Base-by-base conservation (phyloP, 768 basidiomycete species). In the Auricularia sp. region DNA sequence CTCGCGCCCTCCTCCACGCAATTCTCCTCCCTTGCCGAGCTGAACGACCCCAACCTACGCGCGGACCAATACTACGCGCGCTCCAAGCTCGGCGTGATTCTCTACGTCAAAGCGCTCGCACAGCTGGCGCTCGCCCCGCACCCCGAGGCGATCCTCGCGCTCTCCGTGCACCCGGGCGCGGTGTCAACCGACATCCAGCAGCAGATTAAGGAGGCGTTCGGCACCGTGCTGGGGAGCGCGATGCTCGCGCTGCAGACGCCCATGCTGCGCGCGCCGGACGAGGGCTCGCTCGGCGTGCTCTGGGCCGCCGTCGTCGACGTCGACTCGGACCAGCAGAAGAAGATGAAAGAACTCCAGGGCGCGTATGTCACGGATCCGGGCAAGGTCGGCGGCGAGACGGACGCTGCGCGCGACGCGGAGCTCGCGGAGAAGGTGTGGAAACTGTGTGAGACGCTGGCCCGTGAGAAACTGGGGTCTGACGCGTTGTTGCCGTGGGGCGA, bases 1-100 rank as follows among this genome's bases (percentile, higher is more conserved):
- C 68, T 73, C 65, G 76, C 77, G 5, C 75, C 77, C 2, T 69
- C 72, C 3, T 67, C 71, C 36, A 67, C 67, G 4, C 67, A 72
- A 65, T 79, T 79, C 69, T 71, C 72, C 2, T 73, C 72, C 8
- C 61, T 73, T 44, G 76, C 75, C 44, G 79, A 80, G 71, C 71
- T 80, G 67, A 76, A 72, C 58, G 72, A 75, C 65, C 67, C 67
- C 29, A 67, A 72, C 36, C 65, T 76, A 61, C 70, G 73, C 56
- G 71, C 73, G 16, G 66, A 72, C 54, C 70, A 72, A 63, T 73
- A 77, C 21, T 77, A 77, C 68, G 76, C 74, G 4, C 75, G 78
- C 62, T 74, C 76, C n/a, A 77, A 79, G 67, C 73, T 78, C 63
- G 77, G 77, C 23, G 74, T 75, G 70, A 74, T 79, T 64, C 70